Evolutionary conservation across 352 stramenopile genomes (phyloP).

Genomic region (Hyaloperonospora brassicae): DNA sequence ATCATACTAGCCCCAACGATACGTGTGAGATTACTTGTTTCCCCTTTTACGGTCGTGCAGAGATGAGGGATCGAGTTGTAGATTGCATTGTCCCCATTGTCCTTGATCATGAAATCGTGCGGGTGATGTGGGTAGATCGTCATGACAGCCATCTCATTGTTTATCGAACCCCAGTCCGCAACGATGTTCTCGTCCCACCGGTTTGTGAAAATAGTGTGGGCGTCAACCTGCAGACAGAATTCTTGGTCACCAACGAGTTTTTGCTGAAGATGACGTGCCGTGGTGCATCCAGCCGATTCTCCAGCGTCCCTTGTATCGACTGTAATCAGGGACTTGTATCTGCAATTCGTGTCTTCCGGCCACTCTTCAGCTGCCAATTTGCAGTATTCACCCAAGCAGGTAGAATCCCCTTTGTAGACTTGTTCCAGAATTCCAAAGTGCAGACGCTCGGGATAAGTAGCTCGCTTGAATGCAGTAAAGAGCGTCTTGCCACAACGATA

Average conservation of each 20-base stretch:
- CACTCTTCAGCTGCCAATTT: slow-evolving; percentile 62
- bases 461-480: slow-evolving; percentile 65
- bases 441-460: slow-evolving; percentile 56
- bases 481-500: slow-evolving; percentile 78
- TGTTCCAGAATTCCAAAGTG: slow-evolving; percentile 82
- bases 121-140: slow-evolving; percentile 78
- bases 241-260: slow-evolving; percentile 67
- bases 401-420: slow-evolving; percentile 56
- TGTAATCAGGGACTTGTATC: slow-evolving; percentile 58
- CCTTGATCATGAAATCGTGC: slow-evolving; percentile 71
- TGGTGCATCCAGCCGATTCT: slow-evolving; percentile 66
- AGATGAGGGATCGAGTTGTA: slow-evolving; percentile 20
- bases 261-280: slow-evolving; percentile 75
- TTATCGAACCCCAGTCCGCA: slow-evolving; percentile 56
- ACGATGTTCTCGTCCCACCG: slow-evolving; percentile 73
- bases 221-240: slow-evolving; percentile 81
- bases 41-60: no score
- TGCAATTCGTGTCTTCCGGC: slow-evolving; percentile 56
- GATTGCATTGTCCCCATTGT: slow-evolving; percentile 68
- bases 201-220: slow-evolving; percentile 85
- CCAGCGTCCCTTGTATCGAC: slow-evolving; percentile 56
- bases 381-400: slow-evolving; percentile 72
- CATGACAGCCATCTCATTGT: slow-evolving; percentile 82
- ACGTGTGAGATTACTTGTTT: slow-evolving; percentile 21
- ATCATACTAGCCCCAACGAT: slow-evolving; percentile 81